phyloP scores from a whole-genome alignment of 1,139 yeast species.

The Hyphopichia burtonii region DNA sequence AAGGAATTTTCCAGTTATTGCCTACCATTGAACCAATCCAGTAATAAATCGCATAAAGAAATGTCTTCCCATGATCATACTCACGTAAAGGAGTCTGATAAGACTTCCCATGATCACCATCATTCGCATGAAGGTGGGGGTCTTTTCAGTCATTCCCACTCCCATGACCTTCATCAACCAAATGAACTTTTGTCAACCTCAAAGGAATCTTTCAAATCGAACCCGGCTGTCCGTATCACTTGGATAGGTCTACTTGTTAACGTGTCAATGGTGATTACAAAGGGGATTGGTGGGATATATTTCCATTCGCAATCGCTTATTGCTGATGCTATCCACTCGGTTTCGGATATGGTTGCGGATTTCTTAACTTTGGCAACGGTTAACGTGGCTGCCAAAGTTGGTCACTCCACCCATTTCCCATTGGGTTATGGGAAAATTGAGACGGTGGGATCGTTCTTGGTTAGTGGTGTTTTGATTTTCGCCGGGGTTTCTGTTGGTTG shows the following conservation, averaged over 20 bases:
- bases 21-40: too few relatives aligned
- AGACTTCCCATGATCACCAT: constrained; percentile 3
- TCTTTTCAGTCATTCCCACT: constrained; percentile 25
- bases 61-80: background rate
- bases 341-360: constrained; percentile 87
- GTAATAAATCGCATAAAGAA: background rate
- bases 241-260: constrained; percentile 87
- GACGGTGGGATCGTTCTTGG: constrained; percentile 86
- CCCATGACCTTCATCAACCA: constrained; percentile 39
- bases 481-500: constrained; percentile 95
- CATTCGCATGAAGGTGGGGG: constrained; percentile 24
- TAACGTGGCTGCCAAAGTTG: constrained; percentile 67
- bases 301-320: constrained; percentile 93
- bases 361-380: constrained; percentile 87
- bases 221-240: constrained; percentile 91
- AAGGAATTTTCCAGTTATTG: background rate
- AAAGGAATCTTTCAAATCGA: constrained; percentile 34
- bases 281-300: constrained; percentile 83
- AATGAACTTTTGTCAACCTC: constrained; percentile 38
- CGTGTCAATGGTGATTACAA: constrained; percentile 80
- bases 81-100: background rate
- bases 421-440: constrained; percentile 92
- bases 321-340: constrained; percentile 93
- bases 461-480: constrained; percentile 73
- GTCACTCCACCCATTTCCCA: constrained; percentile 64